Evolutionary conservation across 1,284 basidiomycete genomes (phyloP), one percentile per base, ranked within the genome.

Genomic region (Vanrija sp.): DNA sequence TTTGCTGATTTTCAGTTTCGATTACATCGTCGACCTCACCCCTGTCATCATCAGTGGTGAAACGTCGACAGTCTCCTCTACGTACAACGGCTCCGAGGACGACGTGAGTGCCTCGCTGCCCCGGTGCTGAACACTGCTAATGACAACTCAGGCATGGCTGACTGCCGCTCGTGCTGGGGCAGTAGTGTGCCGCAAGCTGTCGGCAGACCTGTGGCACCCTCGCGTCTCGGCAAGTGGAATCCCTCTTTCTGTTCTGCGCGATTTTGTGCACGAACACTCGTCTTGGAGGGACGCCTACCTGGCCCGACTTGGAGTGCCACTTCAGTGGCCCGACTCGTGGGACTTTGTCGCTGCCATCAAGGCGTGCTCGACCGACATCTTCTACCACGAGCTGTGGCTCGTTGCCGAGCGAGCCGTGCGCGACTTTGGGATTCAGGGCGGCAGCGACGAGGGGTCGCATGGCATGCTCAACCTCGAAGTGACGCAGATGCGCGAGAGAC

Each of bases 331-430:
- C 47, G 82, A 83, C 3, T 83, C 86, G 56, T 94, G 92, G 91
- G 89, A 92, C 66, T 96, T 95, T 66, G 84, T 91, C 35, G 86
- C 87, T 42, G 90, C 84, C 2, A 83, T 87, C 24, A 82, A 82
- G 35, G 83, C 85, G 3, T 85, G 83, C 64, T 85, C 87, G 18
- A 88, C 86, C 64, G 92, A 96, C 71, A 86, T 89, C 44, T 88
- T 86, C 38, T 93, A 89, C 69, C 91, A 96, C 75, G 83, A 88
- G 62, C 85, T 93, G 82, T 95, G 91, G 77, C 68, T 80, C 42
- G 63, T 76, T 8, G 63, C 76, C 20, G 67, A 75, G 48, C 65
- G 69, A 3, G 74, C 75, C 0, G 63, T 94, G 54, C 86, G 89
- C 61, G 89, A 94, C 63, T 89, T 83, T 69, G 89, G 89, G 24